phyloP scores from a whole-genome alignment of 768 basidiomycete genomes.

The Hygrophorus russula region DNA sequence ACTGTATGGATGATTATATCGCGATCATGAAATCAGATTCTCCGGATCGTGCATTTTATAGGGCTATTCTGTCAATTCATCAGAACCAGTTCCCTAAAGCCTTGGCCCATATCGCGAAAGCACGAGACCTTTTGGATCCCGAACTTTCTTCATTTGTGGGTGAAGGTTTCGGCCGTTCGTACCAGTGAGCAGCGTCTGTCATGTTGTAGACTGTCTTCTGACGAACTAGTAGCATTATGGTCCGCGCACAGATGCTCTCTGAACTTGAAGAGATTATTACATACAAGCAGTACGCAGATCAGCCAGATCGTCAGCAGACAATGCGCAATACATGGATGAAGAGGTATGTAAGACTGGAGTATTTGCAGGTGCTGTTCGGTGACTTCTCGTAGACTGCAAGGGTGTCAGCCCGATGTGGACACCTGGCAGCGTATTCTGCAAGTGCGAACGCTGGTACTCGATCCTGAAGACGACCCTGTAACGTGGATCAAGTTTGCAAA shows the following conservation, averaged over 20 bases:
- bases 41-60: slow-evolving; percentile 90
- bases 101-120: slow-evolving; percentile 78
- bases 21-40: slow-evolving; percentile 87
- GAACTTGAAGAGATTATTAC: slow-evolving; percentile 96
- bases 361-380: neutral
- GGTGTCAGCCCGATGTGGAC: slow-evolving; percentile 96
- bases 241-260: slow-evolving; percentile 96
- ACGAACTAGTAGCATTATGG: slow-evolving; percentile 61
- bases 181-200: slow-evolving; percentile 54
- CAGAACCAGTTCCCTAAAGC: slow-evolving; percentile 95
- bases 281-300: slow-evolving; percentile 91
- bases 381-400: slow-evolving; percentile 54
- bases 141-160: slow-evolving; percentile 88
- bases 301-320: slow-evolving; percentile 81
- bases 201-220: neutral
- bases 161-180: slow-evolving; percentile 94
- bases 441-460: slow-evolving; percentile 87
- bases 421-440: slow-evolving; percentile 98
- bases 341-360: slow-evolving; percentile 36
- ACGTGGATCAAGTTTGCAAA: slow-evolving; percentile 99
- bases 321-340: slow-evolving; percentile 98
- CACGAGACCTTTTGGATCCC: slow-evolving; percentile 84
- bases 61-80: slow-evolving; percentile 91
- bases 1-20: slow-evolving; percentile 96
- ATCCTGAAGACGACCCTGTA: slow-evolving; percentile 85